Evolutionary conservation across 306 rosid species (phyloP), one percentile per base, ranked within the genome.

Genomic region (Pyrus pyrifolia): DNA sequence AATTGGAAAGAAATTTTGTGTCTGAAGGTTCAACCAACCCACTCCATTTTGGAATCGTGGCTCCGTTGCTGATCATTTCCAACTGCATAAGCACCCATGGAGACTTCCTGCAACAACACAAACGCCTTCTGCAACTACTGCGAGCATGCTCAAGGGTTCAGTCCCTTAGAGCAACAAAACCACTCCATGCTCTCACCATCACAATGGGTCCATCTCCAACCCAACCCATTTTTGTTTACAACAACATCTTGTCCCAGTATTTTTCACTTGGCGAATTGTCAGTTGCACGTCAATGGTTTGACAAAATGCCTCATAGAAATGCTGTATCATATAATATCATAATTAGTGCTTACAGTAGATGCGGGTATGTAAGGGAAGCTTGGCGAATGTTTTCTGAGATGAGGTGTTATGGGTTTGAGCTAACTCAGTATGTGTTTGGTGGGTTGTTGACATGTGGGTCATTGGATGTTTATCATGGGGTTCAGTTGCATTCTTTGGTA

Each of bases 161-260:
- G 29, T 76, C 89, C 78, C 80, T 88, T 49, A 19, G 69, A 68
- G 40, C 74, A 71, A 81, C 89, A 8, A 84, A 35, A 77, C 27
- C 80, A 67, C 87, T 91, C 74, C 98, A 91, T 57, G 96, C 91
- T 30, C 87, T 89, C 85, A 70, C 83, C 67, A 42, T 86, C 81
- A 86, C 93, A 27, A 57, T 70, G 70, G 93, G 90, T 49, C 79
- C 78, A 5, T 45, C 83, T 38, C 82, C 86, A 22, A 80, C 73
- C 58, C 95, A 91, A 73, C 71, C 87, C 30, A 72, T 74, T 27
- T 91, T 88, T 72, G 68, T 76, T 15, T 61, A 63, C 62, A 87
- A 87, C 75, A 85, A 65, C 55, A 57, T 87, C 57, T 19, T 85
- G 12, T 82, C 83, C 0, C 55, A 33, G 0, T 93, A 91, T 55